phyloP scores from a whole-genome alignment of 1,284 basidiomycete genomes.

The Lentinula novae-zelandiae region DNA sequence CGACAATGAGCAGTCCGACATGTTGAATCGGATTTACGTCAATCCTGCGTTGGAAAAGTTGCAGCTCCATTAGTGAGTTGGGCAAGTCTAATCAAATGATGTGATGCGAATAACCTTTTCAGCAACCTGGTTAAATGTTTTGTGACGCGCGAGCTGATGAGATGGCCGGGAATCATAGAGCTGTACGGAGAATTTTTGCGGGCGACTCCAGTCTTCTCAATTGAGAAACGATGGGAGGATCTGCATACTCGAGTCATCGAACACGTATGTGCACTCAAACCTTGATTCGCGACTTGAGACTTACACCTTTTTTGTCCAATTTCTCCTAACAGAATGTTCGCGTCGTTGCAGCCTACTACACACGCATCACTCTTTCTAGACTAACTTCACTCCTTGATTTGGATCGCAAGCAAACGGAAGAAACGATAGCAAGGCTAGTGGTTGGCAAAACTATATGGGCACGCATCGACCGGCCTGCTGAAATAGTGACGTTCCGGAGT shows the following conservation, averaged over 20 bases:
- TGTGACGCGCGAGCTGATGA: constrained; percentile 92
- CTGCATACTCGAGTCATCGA: constrained; percentile 96
- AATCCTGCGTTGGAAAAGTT: constrained; percentile 79
- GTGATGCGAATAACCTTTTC: constrained; percentile 7
- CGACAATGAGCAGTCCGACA: constrained; percentile 96
- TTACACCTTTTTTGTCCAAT: not conserved
- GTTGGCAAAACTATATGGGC: constrained; percentile 92
- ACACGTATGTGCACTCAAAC: constrained; percentile 63
- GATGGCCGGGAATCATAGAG: constrained; percentile 95
- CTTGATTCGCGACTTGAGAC: not conserved
- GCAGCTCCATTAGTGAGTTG: constrained; percentile 81
- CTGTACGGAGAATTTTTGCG: constrained; percentile 86
- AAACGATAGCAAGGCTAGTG: constrained; percentile 85
- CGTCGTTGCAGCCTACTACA: constrained; percentile 93
- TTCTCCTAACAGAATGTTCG: constrained; percentile 78
- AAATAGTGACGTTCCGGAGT: constrained; percentile 83
- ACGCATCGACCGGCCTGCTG: constrained; percentile 89
- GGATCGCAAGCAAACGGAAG: constrained; percentile 77
- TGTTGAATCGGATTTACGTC: constrained; percentile 85
- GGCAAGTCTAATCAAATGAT: not conserved
- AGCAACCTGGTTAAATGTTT: constrained; percentile 97
- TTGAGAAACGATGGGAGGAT: constrained; percentile 88
- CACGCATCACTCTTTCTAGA: constrained; percentile 82
- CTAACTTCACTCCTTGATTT: constrained; percentile 90
- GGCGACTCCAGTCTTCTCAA: constrained; percentile 78